Conservation (phyloP, 768 basidiomycete genomes). For the Hypsizygus marmoreus region DNA sequence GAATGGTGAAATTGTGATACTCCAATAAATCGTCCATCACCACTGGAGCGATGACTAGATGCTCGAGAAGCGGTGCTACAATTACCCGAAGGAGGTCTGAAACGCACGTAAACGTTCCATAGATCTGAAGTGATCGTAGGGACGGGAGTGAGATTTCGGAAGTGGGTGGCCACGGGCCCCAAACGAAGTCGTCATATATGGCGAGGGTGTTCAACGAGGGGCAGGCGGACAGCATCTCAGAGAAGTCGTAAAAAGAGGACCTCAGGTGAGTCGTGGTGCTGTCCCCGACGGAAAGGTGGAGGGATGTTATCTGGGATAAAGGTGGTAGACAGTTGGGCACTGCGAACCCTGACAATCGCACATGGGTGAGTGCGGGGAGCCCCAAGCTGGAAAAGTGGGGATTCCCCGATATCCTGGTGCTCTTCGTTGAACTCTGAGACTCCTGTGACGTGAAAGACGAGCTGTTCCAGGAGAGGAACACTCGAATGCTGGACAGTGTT, state of each 20-base stretch:
- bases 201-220: conserved; percentile 12
- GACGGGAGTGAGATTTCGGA: conserved; percentile 13
- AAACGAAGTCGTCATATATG: conserved; percentile 17
- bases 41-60: conserved; percentile 14
- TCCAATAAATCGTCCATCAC: conserved; percentile 15
- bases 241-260: conserved; percentile 5
- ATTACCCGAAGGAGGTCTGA: conserved; percentile 18
- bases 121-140: conserved; percentile 15
- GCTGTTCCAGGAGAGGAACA: conserved; percentile 11
- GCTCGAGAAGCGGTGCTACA: conserved; percentile 8
- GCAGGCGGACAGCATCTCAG: conserved; percentile 10
- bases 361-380: conserved; percentile 9
- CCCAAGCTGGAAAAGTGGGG: conserved; percentile 5
- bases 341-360: conserved; percentile 15
- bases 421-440: conserved; percentile 3
- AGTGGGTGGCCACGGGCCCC: conserved; percentile 16
- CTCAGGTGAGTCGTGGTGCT: conserved; percentile 2
- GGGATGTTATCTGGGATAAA: conserved; percentile 11
- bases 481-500: conserved; percentile 4
- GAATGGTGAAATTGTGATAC: conserved; percentile 10
- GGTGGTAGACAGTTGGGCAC: conserved; percentile 8
- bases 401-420: neutral
- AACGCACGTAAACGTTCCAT: conserved; percentile 18
- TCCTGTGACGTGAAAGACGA: conserved; percentile 9
- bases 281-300: conserved; percentile 16